These are phyloP conservation scores for Pseudofabraea citricarpa DNA, from an alignment of 2,329 filamentous ascomycete species.

Conservation along the genomic window DNA sequence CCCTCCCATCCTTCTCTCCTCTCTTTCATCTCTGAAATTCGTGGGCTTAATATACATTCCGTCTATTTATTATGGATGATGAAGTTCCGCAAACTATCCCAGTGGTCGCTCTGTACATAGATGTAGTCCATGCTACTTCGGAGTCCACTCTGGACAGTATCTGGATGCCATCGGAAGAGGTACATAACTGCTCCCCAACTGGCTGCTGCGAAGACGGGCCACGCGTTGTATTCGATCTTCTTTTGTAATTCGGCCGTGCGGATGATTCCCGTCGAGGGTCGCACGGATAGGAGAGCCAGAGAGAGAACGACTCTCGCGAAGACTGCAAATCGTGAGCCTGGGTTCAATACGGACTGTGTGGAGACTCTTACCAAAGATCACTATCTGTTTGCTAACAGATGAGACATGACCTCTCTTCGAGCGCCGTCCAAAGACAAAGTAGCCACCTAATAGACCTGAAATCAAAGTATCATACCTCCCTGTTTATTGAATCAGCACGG, in stretches of 20 bases:
- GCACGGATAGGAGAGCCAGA: slow-evolving; percentile 76
- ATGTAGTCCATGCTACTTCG: slow-evolving; percentile 97
- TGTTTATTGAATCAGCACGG: slow-evolving; percentile 30
- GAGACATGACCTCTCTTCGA: slow-evolving; percentile 65
- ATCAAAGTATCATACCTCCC: slow-evolving; percentile 79
- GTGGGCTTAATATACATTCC: too few species aligned
- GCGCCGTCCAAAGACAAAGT: slow-evolving; percentile 78
- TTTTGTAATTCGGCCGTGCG: slow-evolving; percentile 38
- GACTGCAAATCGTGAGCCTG: slow-evolving; percentile 37
- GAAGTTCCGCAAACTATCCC: slow-evolving; percentile 82
- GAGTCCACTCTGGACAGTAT: slow-evolving; percentile 85
- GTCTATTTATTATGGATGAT: slow-evolving; percentile 73
- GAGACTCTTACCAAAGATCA: slow-evolving; percentile 61
- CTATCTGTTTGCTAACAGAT: slow-evolving; percentile 91
- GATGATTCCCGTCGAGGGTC: slow-evolving; percentile 50
- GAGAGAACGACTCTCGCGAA: slow-evolving; percentile 88
- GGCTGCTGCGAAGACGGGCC: slow-evolving; percentile 86
- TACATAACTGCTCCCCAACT: slow-evolving; percentile 97
- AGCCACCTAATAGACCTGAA: slow-evolving; percentile 83
- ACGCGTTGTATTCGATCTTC: slow-evolving; percentile 65
- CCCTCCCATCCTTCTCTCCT: not conserved
- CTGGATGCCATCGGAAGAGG: slow-evolving; percentile 86
- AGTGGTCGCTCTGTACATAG: slow-evolving; percentile 83
- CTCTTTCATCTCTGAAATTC: too few species aligned
- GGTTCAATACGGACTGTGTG: not conserved